Evolutionary conservation across 2,329 filamentous ascomycete genomes (phyloP), one percentile per base, ranked within the genome.

Genomic region (Alternaria brassicicola): DNA sequence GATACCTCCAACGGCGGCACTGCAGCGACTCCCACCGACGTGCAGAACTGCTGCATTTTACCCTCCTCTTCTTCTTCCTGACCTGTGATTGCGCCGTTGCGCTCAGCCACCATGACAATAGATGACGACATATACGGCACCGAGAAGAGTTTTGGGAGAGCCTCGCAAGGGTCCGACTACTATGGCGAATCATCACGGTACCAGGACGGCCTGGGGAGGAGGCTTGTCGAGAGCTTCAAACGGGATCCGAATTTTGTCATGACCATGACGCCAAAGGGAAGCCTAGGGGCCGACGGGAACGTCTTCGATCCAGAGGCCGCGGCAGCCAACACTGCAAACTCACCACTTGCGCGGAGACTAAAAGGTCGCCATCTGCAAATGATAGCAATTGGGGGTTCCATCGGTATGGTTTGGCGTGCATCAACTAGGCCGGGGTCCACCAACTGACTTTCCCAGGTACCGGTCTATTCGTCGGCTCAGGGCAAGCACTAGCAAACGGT

Each of bases 311-410:
- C 92, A 64, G 89, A 93, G 72, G 75, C 75, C 52, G 86, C 86
- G 1, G 84, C 83, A 1, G 76, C 79, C 15, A 83, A 83, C 41
- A 93, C 92, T 2, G 90, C 91, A 4, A 84, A 88, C 64, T 89
- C 91, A 43, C 87, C 89, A 7, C 83, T 98, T 49, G 87, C 90
- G 49, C 84, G 93, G 70, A 89, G 66, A 45, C 67, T 77, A 13
- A 76, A 76, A 60, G 75, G 74, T 10, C 64, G 74, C 28, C 94
- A 98, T 81, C 75, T 97, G 74, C 93, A 97, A 81, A 97, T 97
- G 94, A 97, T 97, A 82, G 94, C 94, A 13, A 96, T 97, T 66
- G 93, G 93, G 68, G 93, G 93, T 41, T 94, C 91, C 10, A 97
- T 97, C 70, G 79, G 79, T 71, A 74, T 47, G 69, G 45, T 45